phyloP scores from a whole-genome alignment of 2,329 filamentous ascomycete species.

The Botrytis galanthina region DNA sequence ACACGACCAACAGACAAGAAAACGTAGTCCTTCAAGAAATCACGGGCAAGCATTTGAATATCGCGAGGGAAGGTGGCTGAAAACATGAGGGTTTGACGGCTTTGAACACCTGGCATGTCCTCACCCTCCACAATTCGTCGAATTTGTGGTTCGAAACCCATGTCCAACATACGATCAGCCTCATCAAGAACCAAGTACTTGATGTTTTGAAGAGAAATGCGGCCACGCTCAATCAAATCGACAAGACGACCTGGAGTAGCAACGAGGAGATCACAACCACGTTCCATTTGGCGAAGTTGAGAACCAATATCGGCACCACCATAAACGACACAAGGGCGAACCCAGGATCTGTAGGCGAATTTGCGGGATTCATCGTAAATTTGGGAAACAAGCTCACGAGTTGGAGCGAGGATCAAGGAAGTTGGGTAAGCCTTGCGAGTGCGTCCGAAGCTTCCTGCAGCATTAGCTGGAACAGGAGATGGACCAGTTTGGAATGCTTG shows the following conservation, averaged over 20 bases:
- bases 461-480: conserved; percentile 61
- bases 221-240: conserved; percentile 96
- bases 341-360: conserved; percentile 98
- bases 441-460: conserved; percentile 74
- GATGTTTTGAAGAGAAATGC: conserved; percentile 97
- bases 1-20: conserved; percentile 99
- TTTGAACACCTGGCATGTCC: conserved; percentile 84
- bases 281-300: conserved; percentile 97
- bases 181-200: conserved; percentile 99
- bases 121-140: conserved; percentile 97
- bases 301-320: conserved; percentile 98
- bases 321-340: conserved; percentile 96
- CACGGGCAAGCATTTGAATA: conserved; percentile 97
- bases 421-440: conserved; percentile 98
- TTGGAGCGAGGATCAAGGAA: conserved; percentile 91
- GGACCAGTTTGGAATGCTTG: conserved; percentile 92
- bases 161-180: conserved; percentile 99
- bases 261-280: conserved; percentile 92
- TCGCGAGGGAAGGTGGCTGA: conserved; percentile 98
- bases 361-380: conserved; percentile 98
- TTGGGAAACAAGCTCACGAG: conserved; percentile 96
- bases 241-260: conserved; percentile 96
- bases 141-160: conserved; percentile 99
- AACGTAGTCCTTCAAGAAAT: conserved; percentile 99
- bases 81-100: conserved; percentile 99